A percentile compares a stretch with the other conserved stretches of the same genome.
Evolutionary conservation across 2,329 filamentous ascomycete genomes (phyloP).

Genomic region (Rutstroemia sp.): DNA sequence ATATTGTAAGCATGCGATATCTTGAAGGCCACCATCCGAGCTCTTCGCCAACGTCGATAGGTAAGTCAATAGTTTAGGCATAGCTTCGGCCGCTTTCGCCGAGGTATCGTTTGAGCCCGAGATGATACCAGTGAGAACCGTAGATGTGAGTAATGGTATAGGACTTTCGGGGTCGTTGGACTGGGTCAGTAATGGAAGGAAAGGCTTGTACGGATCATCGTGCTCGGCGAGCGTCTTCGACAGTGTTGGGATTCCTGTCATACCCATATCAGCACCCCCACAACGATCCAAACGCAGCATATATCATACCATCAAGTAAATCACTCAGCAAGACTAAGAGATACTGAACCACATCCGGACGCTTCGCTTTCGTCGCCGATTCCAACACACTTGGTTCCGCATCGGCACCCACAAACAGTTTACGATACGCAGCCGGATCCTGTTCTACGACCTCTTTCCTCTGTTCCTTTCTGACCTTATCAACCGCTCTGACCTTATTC

Average conservation of each 20-base stretch:
- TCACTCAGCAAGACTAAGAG: constrained; percentile 85
- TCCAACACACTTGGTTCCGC: constrained; percentile 70
- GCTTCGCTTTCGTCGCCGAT: constrained; percentile 60
- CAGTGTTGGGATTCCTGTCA: constrained; percentile 68
- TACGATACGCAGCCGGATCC: constrained; percentile 72
- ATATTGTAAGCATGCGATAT: constrained; percentile 90
- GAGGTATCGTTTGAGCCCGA: constrained; percentile 54
- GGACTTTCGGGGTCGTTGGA: constrained; percentile 68
- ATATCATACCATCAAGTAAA: constrained; percentile 66
- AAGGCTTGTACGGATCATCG: constrained; percentile 69
- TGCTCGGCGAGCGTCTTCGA: constrained; percentile 69
- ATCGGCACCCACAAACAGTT: constrained; percentile 69
- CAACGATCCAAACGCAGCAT: background rate
- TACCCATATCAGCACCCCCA: constrained; percentile 5
- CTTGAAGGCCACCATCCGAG: constrained; percentile 82
- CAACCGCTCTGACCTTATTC: constrained; percentile 91
- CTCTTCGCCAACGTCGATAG: constrained; percentile 77
- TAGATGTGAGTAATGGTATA: constrained; percentile 83
- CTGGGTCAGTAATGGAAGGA: constrained; percentile 74
- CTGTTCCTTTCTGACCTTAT: constrained; percentile 91
- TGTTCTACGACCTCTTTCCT: constrained; percentile 73
- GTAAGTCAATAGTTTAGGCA: constrained; percentile 79
- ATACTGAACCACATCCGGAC: constrained; percentile 89
- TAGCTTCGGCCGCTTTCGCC: constrained; percentile 54
- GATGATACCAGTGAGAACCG: constrained; percentile 75